Percentiles rank a stretch among this genome's conserved stretches.
Conservation (phyloP, 371 early-diverging fungal genomes). For the Mycotypha africana region DNA sequence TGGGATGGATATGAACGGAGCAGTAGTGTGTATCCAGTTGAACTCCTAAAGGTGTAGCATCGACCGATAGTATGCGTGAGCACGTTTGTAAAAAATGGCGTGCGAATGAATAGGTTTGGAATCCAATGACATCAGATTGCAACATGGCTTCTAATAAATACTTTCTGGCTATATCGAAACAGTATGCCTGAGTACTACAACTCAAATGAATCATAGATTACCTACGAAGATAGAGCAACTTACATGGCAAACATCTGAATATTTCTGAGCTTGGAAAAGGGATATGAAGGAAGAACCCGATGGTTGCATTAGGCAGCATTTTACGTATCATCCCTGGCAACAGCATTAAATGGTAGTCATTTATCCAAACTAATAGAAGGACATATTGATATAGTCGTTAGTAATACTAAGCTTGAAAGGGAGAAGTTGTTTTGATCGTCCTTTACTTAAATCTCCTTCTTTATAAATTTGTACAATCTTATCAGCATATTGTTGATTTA, state of each 20-base stretch:
- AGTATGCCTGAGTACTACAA: background rate
- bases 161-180: conserved; percentile 45
- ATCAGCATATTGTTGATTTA: conserved; percentile 81
- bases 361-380: conserved; percentile 81
- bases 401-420: background rate
- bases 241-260: conserved; percentile 83
- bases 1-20: conserved; percentile 88
- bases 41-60: conserved; percentile 78
- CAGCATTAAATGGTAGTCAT: conserved; percentile 97
- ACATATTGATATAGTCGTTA: too few relatives aligned
- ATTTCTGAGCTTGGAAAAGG: conserved; percentile 94
- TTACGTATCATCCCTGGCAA: conserved; percentile 85
- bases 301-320: conserved; percentile 68
- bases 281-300: conserved; percentile 96
- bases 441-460: conserved; percentile 82
- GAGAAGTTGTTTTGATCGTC: too few relatives aligned
- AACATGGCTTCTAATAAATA: conserved; percentile 84
- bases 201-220: too few relatives aligned
- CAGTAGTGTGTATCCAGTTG: conserved; percentile 77
- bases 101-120: conserved; percentile 91
- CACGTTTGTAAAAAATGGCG: conserved; percentile 90
- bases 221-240: conserved; percentile 29
- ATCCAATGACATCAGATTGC: conserved; percentile 81
- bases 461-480: conserved; percentile 64
- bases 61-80: conserved; percentile 76